Conservation (phyloP, 2,329 filamentous ascomycete genomes). For the Zymoseptoria tritici region DNA sequence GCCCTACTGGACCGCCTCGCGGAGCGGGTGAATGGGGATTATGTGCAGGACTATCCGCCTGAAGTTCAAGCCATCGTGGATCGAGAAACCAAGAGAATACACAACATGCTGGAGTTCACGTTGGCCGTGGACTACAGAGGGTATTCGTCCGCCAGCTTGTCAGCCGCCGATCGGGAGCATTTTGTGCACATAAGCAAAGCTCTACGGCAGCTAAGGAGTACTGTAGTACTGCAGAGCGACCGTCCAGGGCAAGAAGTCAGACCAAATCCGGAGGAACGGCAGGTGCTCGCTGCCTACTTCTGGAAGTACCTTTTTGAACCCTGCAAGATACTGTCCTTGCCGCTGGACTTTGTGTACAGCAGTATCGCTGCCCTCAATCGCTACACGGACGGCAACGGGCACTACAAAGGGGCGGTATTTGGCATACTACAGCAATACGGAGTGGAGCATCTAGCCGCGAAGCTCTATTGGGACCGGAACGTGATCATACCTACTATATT, state of each 20-base stretch:
- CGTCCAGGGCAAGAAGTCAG: neutral
- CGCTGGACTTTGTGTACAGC: neutral
- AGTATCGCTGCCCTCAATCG: neutral
- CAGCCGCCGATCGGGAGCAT: neutral
- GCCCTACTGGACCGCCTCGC: neutral
- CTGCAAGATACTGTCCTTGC: neutral
- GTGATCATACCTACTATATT: neutral
- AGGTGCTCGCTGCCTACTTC: neutral
- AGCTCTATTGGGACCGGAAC: neutral
- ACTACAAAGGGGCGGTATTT: neutral
- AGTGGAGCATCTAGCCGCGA: neutral
- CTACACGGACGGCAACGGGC: neutral
- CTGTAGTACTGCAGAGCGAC: neutral
- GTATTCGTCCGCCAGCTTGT: neutral
- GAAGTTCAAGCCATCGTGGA: neutral
- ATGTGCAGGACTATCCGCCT: neutral
- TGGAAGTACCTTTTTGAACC: constrained; percentile 4
- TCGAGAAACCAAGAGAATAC: neutral
- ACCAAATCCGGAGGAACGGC: neutral
- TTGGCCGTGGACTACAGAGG: neutral
- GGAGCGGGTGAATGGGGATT: neutral
- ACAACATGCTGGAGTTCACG: neutral
- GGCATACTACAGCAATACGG: neutral
- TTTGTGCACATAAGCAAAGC: neutral
- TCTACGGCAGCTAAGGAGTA: neutral